phyloP scores from a whole-genome alignment of 1,139 yeast species.

The Hyphopichia fennica region DNA sequence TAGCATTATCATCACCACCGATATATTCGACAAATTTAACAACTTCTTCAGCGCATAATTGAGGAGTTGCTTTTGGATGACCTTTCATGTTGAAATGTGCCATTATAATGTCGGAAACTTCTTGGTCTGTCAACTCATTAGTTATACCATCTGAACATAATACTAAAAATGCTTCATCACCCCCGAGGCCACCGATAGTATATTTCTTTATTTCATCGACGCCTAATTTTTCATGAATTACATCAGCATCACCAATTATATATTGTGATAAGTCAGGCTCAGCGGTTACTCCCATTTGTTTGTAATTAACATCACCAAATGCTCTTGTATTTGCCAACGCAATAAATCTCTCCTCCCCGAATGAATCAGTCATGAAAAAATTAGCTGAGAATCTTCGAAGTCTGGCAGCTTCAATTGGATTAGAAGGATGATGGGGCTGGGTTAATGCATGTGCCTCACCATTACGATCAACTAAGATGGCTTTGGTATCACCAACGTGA shows the following conservation, averaged over 20 bases:
- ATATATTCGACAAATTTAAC: conserved; percentile 80
- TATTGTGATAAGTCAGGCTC: conserved; percentile 85
- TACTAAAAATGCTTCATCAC: conserved; percentile 79
- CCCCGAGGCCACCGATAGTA: conserved; percentile 58
- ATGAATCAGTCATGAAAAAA: conserved; percentile 81
- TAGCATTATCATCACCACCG: conserved; percentile 94
- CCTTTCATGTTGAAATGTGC: conserved; percentile 69
- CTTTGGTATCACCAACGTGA: conserved; percentile 94
- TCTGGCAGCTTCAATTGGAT: conserved; percentile 74
- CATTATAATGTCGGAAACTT: conserved; percentile 82
- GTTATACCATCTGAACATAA: conserved; percentile 88
- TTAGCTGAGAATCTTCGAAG: conserved; percentile 70
- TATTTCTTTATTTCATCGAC: conserved; percentile 39
- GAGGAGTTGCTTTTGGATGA: conserved; percentile 74
- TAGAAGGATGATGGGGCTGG: conserved; percentile 82
- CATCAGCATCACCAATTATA: conserved; percentile 53
- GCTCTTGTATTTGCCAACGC: conserved; percentile 89
- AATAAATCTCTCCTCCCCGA: conserved; percentile 87
- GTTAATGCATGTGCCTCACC: conserved; percentile 84
- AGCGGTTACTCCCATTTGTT: conserved; percentile 81
- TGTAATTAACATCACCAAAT: conserved; percentile 84
- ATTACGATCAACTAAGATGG: conserved; percentile 71
- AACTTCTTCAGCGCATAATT: conserved; percentile 80
- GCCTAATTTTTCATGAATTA: conserved; percentile 33
- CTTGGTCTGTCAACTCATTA: conserved; percentile 81